These are phyloP conservation scores for Pestalotiopsis sp. DNA, from an alignment of 2,329 filamentous ascomycete genomes.

Conservation along the genomic window DNA sequence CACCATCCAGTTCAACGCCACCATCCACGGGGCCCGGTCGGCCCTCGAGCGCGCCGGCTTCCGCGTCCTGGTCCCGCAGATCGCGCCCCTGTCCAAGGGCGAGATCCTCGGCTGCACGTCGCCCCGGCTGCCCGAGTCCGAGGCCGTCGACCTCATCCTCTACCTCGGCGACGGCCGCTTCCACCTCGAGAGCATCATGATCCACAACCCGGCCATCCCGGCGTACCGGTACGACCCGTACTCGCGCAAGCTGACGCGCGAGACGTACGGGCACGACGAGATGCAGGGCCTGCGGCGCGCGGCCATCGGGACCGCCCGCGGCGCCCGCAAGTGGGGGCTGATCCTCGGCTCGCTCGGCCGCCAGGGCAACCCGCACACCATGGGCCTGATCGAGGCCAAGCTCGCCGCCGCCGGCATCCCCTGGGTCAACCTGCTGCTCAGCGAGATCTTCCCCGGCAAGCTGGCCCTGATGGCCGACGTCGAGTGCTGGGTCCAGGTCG, in stretches of 20 bases:
- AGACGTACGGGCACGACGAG: constrained; percentile 89
- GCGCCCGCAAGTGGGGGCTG: constrained; percentile 87
- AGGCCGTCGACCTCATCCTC: constrained; percentile 60
- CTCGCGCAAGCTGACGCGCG: constrained; percentile 85
- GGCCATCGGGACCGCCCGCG: constrained; percentile 76
- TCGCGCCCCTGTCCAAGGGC: constrained; percentile 87
- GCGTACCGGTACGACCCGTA: constrained; percentile 98
- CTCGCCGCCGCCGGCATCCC: constrained; percentile 74
- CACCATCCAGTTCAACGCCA: constrained; percentile 98
- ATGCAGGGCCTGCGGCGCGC: constrained; percentile 80
- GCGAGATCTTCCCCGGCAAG: constrained; percentile 96
- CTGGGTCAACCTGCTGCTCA: constrained; percentile 83
- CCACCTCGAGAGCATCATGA: constrained; percentile 98
- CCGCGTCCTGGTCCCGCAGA: constrained; percentile 85
- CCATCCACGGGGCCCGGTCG: constrained; percentile 82
- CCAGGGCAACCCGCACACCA: constrained; percentile 93
- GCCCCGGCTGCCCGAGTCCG: constrained; percentile 64
- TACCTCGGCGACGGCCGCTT: constrained; percentile 36
- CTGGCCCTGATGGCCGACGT: constrained; percentile 91
- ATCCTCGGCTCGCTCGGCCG: constrained; percentile 91
- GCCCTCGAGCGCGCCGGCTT: constrained; percentile 84
- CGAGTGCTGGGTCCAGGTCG: constrained; percentile 98
- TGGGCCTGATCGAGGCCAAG: constrained; percentile 81
- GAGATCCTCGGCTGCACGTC: constrained; percentile 98
- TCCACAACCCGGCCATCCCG: constrained; percentile 88